These are phyloP conservation scores for Phaeosphaeriaceae sp. DNA, from an alignment of 2,329 filamentous ascomycete genomes.

Conservation along the genomic window DNA sequence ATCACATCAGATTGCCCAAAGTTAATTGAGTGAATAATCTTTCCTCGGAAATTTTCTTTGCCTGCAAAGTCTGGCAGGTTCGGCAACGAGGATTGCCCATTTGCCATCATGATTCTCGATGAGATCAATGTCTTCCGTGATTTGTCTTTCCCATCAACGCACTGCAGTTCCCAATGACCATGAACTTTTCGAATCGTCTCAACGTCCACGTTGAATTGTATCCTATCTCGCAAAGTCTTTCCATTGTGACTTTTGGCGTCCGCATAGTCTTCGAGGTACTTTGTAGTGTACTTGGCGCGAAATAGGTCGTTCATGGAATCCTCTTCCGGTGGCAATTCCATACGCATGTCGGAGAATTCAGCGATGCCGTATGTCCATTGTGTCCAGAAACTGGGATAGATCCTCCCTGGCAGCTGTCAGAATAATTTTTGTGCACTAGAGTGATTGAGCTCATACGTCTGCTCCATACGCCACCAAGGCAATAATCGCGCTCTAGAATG, in stretches of 20 bases:
- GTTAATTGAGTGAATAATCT: conserved; percentile 42
- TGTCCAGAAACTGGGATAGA: conserved; percentile 20
- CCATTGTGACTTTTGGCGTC: conserved; percentile 2
- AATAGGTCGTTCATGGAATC: conserved; percentile 19
- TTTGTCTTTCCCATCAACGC: not conserved
- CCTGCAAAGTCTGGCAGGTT: conserved; percentile 36
- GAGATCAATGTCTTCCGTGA: not conserved
- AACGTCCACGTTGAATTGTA: conserved; percentile 13
- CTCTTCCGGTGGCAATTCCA: conserved; percentile 19
- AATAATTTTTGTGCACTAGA: not conserved
- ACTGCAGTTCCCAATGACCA: conserved; percentile 8
- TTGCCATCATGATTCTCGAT: conserved; percentile 28
- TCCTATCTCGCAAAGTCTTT: conserved; percentile 9
- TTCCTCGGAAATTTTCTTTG: conserved; percentile 32
- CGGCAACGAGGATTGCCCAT: conserved; percentile 27
- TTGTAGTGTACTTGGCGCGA: conserved; percentile 18
- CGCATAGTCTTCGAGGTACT: conserved; percentile 25
- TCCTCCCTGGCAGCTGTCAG: not conserved
- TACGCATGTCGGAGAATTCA: conserved; percentile 23
- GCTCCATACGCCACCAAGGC: conserved; percentile 22
- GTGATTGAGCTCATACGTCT: not conserved
- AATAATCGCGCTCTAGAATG: conserved; percentile 17
- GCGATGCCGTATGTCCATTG: conserved; percentile 23
- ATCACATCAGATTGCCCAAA: conserved; percentile 41
- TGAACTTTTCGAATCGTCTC: conserved; percentile 12